These are phyloP conservation scores for Ceratocystis smalleyi DNA, from an alignment of 2,329 filamentous ascomycete species.

Conservation along the genomic window DNA sequence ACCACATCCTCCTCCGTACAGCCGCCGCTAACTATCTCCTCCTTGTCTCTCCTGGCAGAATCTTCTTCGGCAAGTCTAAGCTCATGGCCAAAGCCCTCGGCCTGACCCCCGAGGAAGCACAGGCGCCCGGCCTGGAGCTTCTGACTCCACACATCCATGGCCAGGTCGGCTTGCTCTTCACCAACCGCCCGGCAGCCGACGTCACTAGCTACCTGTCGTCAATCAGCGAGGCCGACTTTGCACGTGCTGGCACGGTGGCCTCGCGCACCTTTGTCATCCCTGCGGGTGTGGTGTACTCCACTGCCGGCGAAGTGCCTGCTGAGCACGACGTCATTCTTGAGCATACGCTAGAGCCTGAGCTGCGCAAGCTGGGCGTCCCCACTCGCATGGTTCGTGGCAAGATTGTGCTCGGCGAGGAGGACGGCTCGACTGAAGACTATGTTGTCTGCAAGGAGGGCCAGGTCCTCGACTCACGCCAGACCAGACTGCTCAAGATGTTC, in stretches of 20 bases:
- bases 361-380: conserved; percentile 78
- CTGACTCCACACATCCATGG: conserved; percentile 58
- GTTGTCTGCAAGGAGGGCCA: conserved; percentile 74
- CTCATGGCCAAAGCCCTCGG: conserved; percentile 95
- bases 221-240: conserved; percentile 70
- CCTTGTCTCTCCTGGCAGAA: conserved; percentile 31
- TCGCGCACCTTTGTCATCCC: conserved; percentile 66
- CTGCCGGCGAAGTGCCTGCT: conserved; percentile 60
- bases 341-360: conserved; percentile 77
- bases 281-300: conserved; percentile 64
- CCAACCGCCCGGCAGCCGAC: conserved; percentile 53
- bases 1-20: not conserved
- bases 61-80: conserved; percentile 99
- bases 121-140: conserved; percentile 59
- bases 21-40: not conserved
- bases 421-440: conserved; percentile 45
- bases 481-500: conserved; percentile 84
- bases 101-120: conserved; percentile 57
- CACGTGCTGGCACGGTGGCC: conserved; percentile 66
- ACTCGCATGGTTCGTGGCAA: conserved; percentile 78
- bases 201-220: conserved; percentile 58
- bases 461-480: conserved; percentile 77
- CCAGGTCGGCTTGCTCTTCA: conserved; percentile 81
- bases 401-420: conserved; percentile 51
- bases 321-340: conserved; percentile 77